Evolutionary conservation across 441 rosid species (phyloP).

Genomic region (Gossypium davidsonii): DNA sequence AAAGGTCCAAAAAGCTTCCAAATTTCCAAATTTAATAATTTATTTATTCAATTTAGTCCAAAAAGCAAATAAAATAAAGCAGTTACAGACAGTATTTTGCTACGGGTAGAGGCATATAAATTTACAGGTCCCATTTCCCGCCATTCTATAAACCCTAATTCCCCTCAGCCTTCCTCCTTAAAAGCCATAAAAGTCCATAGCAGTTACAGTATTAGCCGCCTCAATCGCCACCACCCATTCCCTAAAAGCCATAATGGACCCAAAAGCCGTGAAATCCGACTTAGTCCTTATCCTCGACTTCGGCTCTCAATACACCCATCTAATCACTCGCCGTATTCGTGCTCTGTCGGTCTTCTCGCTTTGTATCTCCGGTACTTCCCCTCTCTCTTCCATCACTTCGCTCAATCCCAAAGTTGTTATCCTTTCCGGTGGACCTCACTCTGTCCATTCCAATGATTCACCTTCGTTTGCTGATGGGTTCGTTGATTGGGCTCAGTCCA

Average conservation of each 20-base stretch:
- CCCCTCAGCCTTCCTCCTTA: slow-evolving; percentile 8
- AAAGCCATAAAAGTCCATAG: no score
- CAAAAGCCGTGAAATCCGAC: slow-evolving; percentile 41
- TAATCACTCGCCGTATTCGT: slow-evolving; percentile 78
- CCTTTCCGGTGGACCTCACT: slow-evolving; percentile 96
- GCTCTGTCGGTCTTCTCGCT: slow-evolving; percentile 76
- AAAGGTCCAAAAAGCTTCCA: background rate
- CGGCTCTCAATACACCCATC: slow-evolving; percentile 91
- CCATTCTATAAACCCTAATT: slow-evolving; percentile 26
- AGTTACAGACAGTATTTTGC: background rate
- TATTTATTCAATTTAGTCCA: background rate
- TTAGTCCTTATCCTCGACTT: slow-evolving; percentile 81
- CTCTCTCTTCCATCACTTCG: slow-evolving; percentile 49
- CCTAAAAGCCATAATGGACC: slow-evolving; percentile 30
- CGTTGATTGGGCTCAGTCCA: slow-evolving; percentile 60
- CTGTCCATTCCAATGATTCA: slow-evolving; percentile 56
- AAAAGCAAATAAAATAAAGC: background rate
- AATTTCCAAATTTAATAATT: background rate
- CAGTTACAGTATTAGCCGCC: no score
- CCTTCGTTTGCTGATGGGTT: slow-evolving; percentile 70
- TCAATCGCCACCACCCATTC: background rate
- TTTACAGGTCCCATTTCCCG: slow-evolving; percentile 37
- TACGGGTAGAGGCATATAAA: no score
- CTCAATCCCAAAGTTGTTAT: slow-evolving; percentile 67
- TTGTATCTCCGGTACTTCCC: slow-evolving; percentile 73